Evolutionary conservation across 2,329 filamentous ascomycete genomes (phyloP), one percentile per base, ranked within the genome.

Genomic region (Chalaropsis thielavioides): DNA sequence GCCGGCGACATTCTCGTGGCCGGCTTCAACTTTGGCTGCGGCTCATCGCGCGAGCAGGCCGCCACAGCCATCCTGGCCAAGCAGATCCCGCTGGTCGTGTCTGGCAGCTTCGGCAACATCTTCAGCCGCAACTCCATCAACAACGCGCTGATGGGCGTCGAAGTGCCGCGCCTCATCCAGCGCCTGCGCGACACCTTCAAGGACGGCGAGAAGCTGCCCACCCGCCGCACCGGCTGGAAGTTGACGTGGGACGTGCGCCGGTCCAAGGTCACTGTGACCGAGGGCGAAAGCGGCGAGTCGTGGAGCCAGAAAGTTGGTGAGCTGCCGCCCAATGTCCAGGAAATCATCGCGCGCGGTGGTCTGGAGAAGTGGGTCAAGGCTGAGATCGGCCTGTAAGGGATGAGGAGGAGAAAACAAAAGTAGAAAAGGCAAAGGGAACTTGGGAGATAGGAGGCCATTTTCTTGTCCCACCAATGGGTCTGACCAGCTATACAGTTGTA

Each of bases 11-110:
- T 96, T 64, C 81, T 96, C 0, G 91, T 96, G 0, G 77, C 86
- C 0, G 91, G 91, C 40, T 94, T 86, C 78, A 95, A 95, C 78
- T 96, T 96, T 72, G 92, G 92, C 60, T 90, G 86, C 69, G 91
- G 91, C 19, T 84, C 79, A 65, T 90, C 85, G 0, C 79, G 92
- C 64, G 92, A 96, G 74, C 90, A 96, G 74, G 90, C 90, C 5
- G 92, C 92, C 0, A 96, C 92, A 0, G 87, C 91, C 0, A 87
- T 95, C 64, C 78, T 95, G 0, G 90, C 90, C 17, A 90, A 87
- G 75, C 75, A 86, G 69, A 92, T 95, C 66, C 87, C 87, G 0
- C 81, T 95, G 1, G 89, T 95, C 0, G 84, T 95, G 0, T 81
- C 88, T 0, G 89, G 88, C 60, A 91, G 85, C 75, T 92, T 95